Conservation (phyloP, 2,329 filamentous ascomycete species). For the Fusarium virguliforme region DNA sequence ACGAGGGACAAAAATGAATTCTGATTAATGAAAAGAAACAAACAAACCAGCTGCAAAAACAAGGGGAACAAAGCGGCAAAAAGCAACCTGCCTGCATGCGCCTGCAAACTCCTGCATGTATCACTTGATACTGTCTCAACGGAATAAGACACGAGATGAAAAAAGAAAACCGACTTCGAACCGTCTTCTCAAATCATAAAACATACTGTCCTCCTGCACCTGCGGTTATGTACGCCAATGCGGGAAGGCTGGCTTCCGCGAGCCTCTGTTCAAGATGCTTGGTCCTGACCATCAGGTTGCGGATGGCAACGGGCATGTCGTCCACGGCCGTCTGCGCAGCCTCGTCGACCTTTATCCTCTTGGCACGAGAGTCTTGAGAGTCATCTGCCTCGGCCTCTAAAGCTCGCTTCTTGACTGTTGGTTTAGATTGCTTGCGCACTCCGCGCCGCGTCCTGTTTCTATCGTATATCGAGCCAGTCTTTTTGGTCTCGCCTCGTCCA, state of each 20-base stretch:
- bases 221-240: slow-evolving; percentile 16
- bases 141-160: neutral
- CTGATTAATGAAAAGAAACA: neutral
- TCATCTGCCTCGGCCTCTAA: slow-evolving; percentile 2
- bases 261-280: slow-evolving; percentile 34
- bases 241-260: slow-evolving; percentile 14
- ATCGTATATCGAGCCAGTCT: slow-evolving; percentile 6
- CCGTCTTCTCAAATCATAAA: neutral
- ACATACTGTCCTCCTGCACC: neutral
- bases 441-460: neutral
- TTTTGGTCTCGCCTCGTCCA: neutral
- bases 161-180: neutral
- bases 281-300: slow-evolving; percentile 37
- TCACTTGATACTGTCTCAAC: slow-evolving; percentile 15
- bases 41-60: neutral
- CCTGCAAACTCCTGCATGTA: slow-evolving; percentile 13
- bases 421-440: neutral
- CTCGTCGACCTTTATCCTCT: slow-evolving; percentile 5
- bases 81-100: neutral
- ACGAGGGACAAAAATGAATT: neutral
- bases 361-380: neutral
- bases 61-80: neutral
- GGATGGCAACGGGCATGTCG: slow-evolving; percentile 43
- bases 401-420: slow-evolving; percentile 22
- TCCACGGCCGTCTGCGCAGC: slow-evolving; percentile 20